Conservation (phyloP, 495 filamentous ascomycete species). For the Lepidopterella palustris region DNA sequence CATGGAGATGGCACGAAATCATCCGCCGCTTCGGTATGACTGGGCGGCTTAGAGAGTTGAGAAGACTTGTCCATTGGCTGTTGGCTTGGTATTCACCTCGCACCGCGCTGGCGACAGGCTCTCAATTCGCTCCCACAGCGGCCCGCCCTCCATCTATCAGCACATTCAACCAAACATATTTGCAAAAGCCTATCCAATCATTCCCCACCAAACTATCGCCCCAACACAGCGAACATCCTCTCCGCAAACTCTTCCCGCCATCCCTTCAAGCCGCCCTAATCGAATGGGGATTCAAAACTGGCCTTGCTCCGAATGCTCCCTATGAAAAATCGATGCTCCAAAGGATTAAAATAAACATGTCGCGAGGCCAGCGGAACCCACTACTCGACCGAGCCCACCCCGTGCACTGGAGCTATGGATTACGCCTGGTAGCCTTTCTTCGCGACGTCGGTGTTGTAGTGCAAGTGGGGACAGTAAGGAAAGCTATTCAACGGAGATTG, state of each 20-base stretch:
- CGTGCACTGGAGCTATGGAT: constrained; percentile 15
- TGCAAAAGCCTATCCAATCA: constrained; percentile 3
- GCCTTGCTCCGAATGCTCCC: constrained; percentile 9
- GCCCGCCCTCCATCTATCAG: neutral
- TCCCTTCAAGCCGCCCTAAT: constrained; percentile 18
- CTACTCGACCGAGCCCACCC: constrained; percentile 3
- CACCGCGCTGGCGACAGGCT: neutral
- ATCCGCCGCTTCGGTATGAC: constrained; percentile 45
- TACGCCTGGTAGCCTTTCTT: constrained; percentile 19
- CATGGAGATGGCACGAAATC: constrained; percentile 43
- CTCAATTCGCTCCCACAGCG: constrained; percentile 4
- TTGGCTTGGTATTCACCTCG: constrained; percentile 20
- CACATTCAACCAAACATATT: neutral
- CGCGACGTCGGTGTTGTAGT: constrained; percentile 16
- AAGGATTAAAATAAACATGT: neutral
- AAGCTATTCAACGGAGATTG: constrained; percentile 18
- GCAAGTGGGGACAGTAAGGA: constrained; percentile 10
- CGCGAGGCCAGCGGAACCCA: neutral
- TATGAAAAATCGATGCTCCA: constrained; percentile 15
- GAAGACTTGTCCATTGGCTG: constrained; percentile 24
- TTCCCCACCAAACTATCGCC: neutral
- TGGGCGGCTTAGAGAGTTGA: constrained; percentile 39
- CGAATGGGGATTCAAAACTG: constrained; percentile 24
- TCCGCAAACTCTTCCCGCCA: constrained; percentile 12
- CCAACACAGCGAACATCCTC: constrained; percentile 3